Evolutionary conservation across 2,329 filamentous ascomycete genomes (phyloP), one percentile per base, ranked within the genome.

Genomic region (Trichoderma koningiopsis): DNA sequence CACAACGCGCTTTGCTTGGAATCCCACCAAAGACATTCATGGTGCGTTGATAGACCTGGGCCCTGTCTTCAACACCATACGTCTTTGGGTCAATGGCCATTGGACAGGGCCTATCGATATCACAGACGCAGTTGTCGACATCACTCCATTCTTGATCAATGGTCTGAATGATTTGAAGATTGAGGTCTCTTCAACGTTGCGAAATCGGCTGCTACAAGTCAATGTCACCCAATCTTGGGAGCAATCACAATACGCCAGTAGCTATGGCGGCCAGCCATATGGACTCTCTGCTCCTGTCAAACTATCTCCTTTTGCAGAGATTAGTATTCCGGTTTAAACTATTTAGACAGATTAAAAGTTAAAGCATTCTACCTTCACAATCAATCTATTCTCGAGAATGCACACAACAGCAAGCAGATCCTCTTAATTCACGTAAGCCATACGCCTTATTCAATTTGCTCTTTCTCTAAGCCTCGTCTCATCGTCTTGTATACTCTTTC

Each of bases 141-240:
- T 64, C 11, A 64, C 61, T n/a, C 61, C 61, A 29, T 55, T 35
- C 22, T 40, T 64, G 29, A 64, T 22, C 13, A 27, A 0, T 5
- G 61, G 61, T 2, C 5, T 55, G 1, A 64, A 64, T 8, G 47
- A 64, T 29, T 33, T 64, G 6, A 55, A 55, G 24, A 55, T 64
- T 10, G 61, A 64, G n/a, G 61, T 64, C n/a, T 55, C 61, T n/a
- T 55, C 61, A 27, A 64, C 61, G 0, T 33, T 64, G 5, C 40
- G 61, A 55, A 64, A 64, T 19, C 10, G 61, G 4, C 16, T 64
- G 22, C 49, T 64, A 3, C 61, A 64, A 55, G 61, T 64, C 31
- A 64, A 64, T 53, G 61, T 64, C 33, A 64, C 61, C 16, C 47
- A 64, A 35, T 64, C 61, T 6, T 64, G 61, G 61, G 47, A 64